A percentile compares a stretch with the other conserved stretches of the same genome.
Conservation (phyloP, 2,329 filamentous ascomycete species). For the Cercospora sp. region DNA sequence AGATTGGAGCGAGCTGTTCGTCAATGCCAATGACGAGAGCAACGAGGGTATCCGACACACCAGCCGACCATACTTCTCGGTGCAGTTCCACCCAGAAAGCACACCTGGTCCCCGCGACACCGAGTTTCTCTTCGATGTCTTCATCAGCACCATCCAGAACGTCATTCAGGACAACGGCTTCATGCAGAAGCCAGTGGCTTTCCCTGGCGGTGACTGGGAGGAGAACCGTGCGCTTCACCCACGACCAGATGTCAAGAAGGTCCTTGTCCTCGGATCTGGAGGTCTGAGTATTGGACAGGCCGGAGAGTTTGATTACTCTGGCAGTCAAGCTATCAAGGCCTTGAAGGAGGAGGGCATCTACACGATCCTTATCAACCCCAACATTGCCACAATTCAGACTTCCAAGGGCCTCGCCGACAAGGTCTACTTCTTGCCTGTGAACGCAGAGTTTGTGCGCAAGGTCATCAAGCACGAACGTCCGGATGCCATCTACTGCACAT, state of each 20-base stretch:
- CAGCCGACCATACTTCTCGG: constrained; percentile 89
- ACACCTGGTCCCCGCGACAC: constrained; percentile 93
- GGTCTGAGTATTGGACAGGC: constrained; percentile 97
- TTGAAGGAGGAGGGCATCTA: constrained; percentile 98
- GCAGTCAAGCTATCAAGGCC: constrained; percentile 97
- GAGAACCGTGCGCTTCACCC: constrained; percentile 78
- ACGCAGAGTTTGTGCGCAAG: constrained; percentile 94
- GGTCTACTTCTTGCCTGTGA: constrained; percentile 97
- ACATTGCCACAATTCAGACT: constrained; percentile 98
- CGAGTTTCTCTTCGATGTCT: constrained; percentile 95
- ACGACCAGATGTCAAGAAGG: constrained; percentile 85
- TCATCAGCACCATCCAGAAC: constrained; percentile 79
- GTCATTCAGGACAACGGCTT: constrained; percentile 67
- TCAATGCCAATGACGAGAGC: constrained; percentile 96
- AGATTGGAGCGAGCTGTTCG: constrained; percentile 91
- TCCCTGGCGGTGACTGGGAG: constrained; percentile 79
- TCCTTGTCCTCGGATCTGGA: constrained; percentile 88
- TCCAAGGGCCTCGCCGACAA: constrained; percentile 97
- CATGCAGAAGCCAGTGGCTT: constrained; percentile 73
- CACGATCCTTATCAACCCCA: constrained; percentile 97
- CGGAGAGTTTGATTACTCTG: constrained; percentile 98
- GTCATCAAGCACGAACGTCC: constrained; percentile 93
- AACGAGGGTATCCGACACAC: constrained; percentile 96
- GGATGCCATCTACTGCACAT: constrained; percentile 96
- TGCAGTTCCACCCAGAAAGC: constrained; percentile 99